Percentiles rank a stretch among this genome's conserved stretches.
These are phyloP conservation scores for Solanum pinnatisectum DNA, from an alignment of 257 asterid species.

Conservation along the genomic window DNA sequence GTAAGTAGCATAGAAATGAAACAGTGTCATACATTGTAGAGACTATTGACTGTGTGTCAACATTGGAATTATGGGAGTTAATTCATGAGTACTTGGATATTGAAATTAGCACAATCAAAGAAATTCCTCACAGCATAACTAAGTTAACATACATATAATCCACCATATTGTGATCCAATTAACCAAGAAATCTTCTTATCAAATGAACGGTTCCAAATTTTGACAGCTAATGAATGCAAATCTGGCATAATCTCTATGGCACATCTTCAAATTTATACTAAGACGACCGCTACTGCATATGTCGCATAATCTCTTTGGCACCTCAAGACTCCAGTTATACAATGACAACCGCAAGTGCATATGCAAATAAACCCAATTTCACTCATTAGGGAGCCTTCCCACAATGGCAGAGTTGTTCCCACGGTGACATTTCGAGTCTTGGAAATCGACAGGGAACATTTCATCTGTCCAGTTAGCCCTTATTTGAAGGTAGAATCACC, in stretches of 20 bases:
- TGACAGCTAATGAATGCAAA: background rate
- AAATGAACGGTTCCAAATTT: background rate
- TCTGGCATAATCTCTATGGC: no score
- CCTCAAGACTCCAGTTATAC: no score
- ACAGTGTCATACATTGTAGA: background rate
- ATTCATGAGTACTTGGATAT: background rate
- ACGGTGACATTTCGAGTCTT: background rate
- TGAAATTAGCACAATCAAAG: background rate
- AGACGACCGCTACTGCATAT: no score
- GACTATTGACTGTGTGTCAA: background rate
- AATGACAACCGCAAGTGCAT: no score
- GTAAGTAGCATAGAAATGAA: background rate
- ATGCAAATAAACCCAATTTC: background rate
- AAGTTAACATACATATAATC: background rate
- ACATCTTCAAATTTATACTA: no score
- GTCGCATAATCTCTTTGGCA: no score
- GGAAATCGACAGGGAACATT: background rate
- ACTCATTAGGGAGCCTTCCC: background rate
- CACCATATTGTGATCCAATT: background rate
- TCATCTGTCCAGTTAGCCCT: background rate
- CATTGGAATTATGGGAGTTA: background rate
- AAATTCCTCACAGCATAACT: background rate
- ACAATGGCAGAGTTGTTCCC: background rate
- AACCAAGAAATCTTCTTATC: background rate
- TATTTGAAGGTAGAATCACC: background rate